Conservation (phyloP, 1,139 yeast species). For the Meyerozyma sp. region DNA sequence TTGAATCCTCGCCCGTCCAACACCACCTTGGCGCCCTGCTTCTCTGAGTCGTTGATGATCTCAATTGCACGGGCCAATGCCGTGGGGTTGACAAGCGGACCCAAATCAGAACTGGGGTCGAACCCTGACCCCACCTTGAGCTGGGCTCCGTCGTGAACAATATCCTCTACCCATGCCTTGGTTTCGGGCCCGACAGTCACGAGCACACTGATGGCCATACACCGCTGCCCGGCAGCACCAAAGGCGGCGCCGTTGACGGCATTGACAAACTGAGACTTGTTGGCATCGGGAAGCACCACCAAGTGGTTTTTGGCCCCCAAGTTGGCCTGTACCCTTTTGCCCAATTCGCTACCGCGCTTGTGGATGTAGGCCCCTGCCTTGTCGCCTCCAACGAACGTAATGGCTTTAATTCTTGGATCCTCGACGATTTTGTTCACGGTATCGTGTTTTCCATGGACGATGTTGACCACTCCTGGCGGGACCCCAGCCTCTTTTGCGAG, state of each 20-base stretch:
- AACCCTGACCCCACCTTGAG: slow-evolving; percentile 67
- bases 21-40: slow-evolving; percentile 53
- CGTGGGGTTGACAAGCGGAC: slow-evolving; percentile 66
- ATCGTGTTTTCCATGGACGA: slow-evolving; percentile 72
- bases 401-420: slow-evolving; percentile 74
- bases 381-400: slow-evolving; percentile 76
- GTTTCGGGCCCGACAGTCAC: slow-evolving; percentile 67
- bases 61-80: slow-evolving; percentile 50
- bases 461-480: slow-evolving; percentile 70
- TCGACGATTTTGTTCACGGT: slow-evolving; percentile 71
- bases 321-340: slow-evolving; percentile 75
- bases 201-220: slow-evolving; percentile 75
- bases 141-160: slow-evolving; percentile 52
- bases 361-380: slow-evolving; percentile 73
- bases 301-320: slow-evolving; percentile 78
- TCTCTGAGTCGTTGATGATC: slow-evolving; percentile 51
- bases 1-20: slow-evolving; percentile 60
- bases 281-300: slow-evolving; percentile 69
- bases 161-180: slow-evolving; percentile 58
- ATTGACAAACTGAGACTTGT: slow-evolving; percentile 59
- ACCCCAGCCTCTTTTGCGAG: slow-evolving; percentile 72
- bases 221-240: slow-evolving; percentile 84
- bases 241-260: slow-evolving; percentile 75
- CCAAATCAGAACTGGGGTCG: slow-evolving; percentile 56
- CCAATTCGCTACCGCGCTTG: slow-evolving; percentile 61